A percentile compares a stretch with the other conserved stretches of the same genome.
Evolutionary conservation across 2,329 filamentous ascomycete genomes (phyloP).

Genomic region (Aureobasidium pullulans): DNA sequence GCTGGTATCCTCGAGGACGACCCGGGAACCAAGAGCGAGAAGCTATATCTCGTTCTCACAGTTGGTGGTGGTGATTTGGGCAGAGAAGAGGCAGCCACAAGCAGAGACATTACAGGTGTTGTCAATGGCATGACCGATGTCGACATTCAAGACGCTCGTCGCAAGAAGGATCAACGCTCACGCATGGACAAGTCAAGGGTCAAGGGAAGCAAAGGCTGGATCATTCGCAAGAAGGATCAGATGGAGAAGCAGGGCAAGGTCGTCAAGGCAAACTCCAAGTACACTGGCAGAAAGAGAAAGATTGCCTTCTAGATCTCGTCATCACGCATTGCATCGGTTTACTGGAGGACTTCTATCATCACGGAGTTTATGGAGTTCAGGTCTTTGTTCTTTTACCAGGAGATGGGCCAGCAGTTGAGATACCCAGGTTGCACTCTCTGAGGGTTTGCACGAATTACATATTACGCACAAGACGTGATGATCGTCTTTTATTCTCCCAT

Average conservation of each 20-base stretch:
- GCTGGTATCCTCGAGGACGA: constrained; percentile 94
- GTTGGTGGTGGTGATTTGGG: constrained; percentile 63
- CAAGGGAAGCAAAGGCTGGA: constrained; percentile 82
- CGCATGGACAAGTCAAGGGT: constrained; percentile 47
- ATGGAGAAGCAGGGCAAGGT: constrained; percentile 93
- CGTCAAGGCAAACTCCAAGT: constrained; percentile 86
- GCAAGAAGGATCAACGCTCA: constrained; percentile 41
- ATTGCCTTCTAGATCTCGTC: constrained; percentile 57
- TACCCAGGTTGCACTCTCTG: background rate
- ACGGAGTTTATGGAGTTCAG: background rate
- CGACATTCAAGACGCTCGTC: constrained; percentile 63
- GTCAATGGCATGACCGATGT: constrained; percentile 83
- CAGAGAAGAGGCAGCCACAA: constrained; percentile 30
- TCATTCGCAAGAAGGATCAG: constrained; percentile 79
- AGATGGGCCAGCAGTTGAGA: background rate
- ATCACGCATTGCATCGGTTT: background rate
- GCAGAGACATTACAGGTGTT: constrained; percentile 79
- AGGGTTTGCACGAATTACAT: background rate
- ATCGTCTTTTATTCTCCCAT: no score
- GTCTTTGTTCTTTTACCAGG: background rate
- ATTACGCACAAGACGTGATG: background rate
- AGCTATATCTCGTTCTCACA: constrained; percentile 91
- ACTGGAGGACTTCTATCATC: background rate
- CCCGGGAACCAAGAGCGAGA: constrained; percentile 90
- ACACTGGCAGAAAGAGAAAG: constrained; percentile 82